These are phyloP conservation scores for Paramecium primaurelia DNA, from an alignment of 73 alveolate genomes.

Conservation along the genomic window DNA sequence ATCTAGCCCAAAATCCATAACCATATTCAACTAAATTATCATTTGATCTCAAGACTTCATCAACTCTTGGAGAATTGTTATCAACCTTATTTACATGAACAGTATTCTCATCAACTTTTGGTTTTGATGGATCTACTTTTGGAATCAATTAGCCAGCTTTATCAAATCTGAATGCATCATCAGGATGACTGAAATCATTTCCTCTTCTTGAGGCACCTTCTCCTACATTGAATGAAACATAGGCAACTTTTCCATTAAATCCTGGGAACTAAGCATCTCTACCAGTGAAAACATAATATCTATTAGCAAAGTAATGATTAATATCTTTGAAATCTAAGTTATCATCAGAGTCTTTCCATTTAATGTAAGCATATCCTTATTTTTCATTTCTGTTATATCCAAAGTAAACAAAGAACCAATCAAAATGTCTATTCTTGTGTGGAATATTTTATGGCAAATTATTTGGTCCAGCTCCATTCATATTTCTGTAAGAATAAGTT, in stretches of 20 bases:
- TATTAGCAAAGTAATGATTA: slow-evolving; percentile 1
- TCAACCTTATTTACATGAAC: slow-evolving; percentile 19
- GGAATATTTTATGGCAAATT: neutral
- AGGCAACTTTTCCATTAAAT: slow-evolving; percentile 42
- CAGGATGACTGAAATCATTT: slow-evolving; percentile 24
- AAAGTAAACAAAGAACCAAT: slow-evolving; percentile 41
- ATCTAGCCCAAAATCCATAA: slow-evolving; percentile 48
- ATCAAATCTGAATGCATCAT: slow-evolving; percentile 30
- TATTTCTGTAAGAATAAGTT: slow-evolving; percentile 36
- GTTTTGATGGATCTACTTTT: slow-evolving; percentile 42
- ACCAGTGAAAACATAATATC: neutral
- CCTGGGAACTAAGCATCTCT: slow-evolving; percentile 1
- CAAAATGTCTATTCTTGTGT: slow-evolving; percentile 30
- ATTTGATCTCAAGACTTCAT: neutral
- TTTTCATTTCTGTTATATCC: neutral
- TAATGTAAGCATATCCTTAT: slow-evolving; percentile 11
- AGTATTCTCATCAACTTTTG: neutral
- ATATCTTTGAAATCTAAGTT: neutral
- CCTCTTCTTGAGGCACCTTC: slow-evolving; percentile 42
- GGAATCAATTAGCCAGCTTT: slow-evolving; percentile 15
- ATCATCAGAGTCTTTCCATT: slow-evolving; percentile 6
- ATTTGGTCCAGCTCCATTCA: slow-evolving; percentile 51
- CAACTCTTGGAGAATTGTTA: slow-evolving; percentile 17
- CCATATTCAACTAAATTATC: slow-evolving; percentile 49
- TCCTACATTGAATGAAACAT: slow-evolving; percentile 26